Percentiles rank a stretch among this genome's conserved stretches.
Conservation (phyloP, 371 early-diverging fungal species). For the Nematocida ironsii region DNA sequence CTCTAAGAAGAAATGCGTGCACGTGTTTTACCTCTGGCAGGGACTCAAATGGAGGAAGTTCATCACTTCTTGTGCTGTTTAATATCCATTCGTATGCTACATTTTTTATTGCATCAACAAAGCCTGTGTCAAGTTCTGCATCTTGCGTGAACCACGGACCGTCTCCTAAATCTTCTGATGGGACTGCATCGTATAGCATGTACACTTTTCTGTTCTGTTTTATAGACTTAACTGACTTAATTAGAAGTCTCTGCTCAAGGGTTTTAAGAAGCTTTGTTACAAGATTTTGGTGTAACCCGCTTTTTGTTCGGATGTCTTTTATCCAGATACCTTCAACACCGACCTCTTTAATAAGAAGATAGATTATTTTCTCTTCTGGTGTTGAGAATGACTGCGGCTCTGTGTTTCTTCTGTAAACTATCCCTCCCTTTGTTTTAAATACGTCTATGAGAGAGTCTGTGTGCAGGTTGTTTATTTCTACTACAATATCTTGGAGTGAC, state of each 20-base stretch:
- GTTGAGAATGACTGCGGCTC: constrained; percentile 11
- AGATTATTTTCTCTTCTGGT: constrained; percentile 66
- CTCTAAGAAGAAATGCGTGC: constrained; percentile 54
- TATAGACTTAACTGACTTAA: constrained; percentile 85
- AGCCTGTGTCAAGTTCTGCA: constrained; percentile 85
- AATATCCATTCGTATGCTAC: constrained; percentile 76
- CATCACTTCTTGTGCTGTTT: constrained; percentile 71
- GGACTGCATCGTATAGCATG: constrained; percentile 81
- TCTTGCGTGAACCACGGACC: constrained; percentile 88
- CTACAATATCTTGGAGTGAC: constrained; percentile 60
- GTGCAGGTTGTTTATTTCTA: constrained; percentile 55
- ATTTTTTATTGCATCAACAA: constrained; percentile 78
- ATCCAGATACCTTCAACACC: constrained; percentile 75
- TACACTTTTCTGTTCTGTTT: constrained; percentile 81
- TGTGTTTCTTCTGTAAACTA: constrained; percentile 58
- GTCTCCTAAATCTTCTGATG: constrained; percentile 86
- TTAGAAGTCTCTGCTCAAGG: constrained; percentile 78
- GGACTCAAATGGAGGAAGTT: constrained; percentile 46
- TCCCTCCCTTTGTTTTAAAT: constrained; percentile 47
- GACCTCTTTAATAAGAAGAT: constrained; percentile 58
- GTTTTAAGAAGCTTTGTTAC: constrained; percentile 77
- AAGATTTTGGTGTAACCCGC: constrained; percentile 78
- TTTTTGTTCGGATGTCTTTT: constrained; percentile 78
- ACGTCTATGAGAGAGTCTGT: constrained; percentile 61
- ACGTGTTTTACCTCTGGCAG: constrained; percentile 56